Base-by-base conservation (phyloP, 1,284 basidiomycete genomes). In the Schizophyllum commune region DNA sequence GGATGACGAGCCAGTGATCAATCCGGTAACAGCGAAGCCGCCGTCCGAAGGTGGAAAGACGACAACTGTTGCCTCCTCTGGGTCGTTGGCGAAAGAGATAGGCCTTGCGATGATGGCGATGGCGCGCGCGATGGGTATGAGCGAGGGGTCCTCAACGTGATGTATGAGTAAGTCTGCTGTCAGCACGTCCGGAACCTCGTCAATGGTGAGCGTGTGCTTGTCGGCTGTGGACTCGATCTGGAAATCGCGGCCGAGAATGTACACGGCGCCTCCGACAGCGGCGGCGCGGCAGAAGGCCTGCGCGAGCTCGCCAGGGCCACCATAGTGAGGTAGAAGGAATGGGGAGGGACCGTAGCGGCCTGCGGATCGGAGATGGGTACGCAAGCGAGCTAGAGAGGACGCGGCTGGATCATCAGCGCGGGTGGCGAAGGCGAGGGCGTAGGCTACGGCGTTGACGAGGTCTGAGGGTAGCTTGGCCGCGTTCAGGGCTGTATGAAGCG, bases 291-390 rank as follows among this genome's bases (percentile, higher is more conserved):
- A 96, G 71, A 96, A 98, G 0, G 93, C 94, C 73, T 97, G 94
- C 0, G 91, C 83, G n/a, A 96, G 85, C 69, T 97, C 95, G 2
- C 95, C 94, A 0, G 88, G 79, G 3, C 95, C 94, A 32, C 96
- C 96, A 71, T 98, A 98, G 68, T 98, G 95, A 0, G 93, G 94
- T 4, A 98, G 82, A 15, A 99, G 83, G 74, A 96, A 98, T 0
- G 96, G 88, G 0, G 92, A 94, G 9, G 91, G 76, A 5, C 96
- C 96, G 69, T 97, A 98, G 33, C 92, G 81, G 1, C 96, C 96
- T 13, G 88, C 77, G 0, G 94, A 92, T 52, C 79, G 83, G 21
- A 98, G 80, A 70, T 93, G 94, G 32, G 79, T 75, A 13, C 86
- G 82, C 19, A 94, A 76, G 9, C 94, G 84, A 22, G 73, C 72